Evolutionary conservation across 306 rosid genomes (phyloP).

Genomic region (Quercus cerris): DNA sequence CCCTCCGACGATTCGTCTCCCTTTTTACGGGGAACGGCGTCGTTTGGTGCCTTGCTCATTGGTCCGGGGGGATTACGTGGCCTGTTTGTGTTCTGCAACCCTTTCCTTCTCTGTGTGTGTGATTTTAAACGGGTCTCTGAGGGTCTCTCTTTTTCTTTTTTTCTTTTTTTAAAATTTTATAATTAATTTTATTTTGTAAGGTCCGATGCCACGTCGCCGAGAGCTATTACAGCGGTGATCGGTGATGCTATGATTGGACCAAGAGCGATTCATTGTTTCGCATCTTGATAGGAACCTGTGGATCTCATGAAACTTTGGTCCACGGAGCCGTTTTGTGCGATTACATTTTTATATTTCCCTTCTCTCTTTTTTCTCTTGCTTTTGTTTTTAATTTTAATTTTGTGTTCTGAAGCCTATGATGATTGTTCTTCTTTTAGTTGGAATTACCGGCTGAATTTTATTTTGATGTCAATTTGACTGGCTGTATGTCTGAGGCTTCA

Average conservation of each 20-base stretch:
- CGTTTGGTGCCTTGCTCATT: not conserved
- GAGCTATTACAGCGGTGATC: slow-evolving; percentile 53
- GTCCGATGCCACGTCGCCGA: slow-evolving; percentile 78
- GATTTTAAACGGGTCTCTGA: slow-evolving; percentile 86
- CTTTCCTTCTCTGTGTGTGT: slow-evolving; percentile 48
- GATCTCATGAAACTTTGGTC: slow-evolving; percentile 25
- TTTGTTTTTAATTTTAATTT: not conserved
- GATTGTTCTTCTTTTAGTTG: slow-evolving; percentile 42
- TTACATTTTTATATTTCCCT: slow-evolving; percentile 28
- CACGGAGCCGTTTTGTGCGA: slow-evolving; percentile 81
- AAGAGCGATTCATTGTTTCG: slow-evolving; percentile 43
- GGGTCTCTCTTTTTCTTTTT: slow-evolving; percentile 12
- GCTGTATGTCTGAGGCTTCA: slow-evolving; percentile 61
- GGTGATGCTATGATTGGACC: slow-evolving; percentile 81
- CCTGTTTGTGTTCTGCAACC: not conserved
- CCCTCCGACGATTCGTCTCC: slow-evolving; percentile 14
- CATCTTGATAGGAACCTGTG: slow-evolving; percentile 78
- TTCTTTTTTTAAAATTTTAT: accelerated
- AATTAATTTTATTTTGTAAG: not conserved
- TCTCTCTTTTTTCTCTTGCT: accelerated
- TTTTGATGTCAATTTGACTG: slow-evolving; percentile 55
- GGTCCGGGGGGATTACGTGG: slow-evolving; percentile 27
- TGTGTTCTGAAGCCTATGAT: slow-evolving; percentile 46
- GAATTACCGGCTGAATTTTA: slow-evolving; percentile 74
- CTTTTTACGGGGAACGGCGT: not conserved